Base-by-base conservation (phyloP, 1,139 yeast genomes). In the Scheffersomyces illinoinensis region DNA sequence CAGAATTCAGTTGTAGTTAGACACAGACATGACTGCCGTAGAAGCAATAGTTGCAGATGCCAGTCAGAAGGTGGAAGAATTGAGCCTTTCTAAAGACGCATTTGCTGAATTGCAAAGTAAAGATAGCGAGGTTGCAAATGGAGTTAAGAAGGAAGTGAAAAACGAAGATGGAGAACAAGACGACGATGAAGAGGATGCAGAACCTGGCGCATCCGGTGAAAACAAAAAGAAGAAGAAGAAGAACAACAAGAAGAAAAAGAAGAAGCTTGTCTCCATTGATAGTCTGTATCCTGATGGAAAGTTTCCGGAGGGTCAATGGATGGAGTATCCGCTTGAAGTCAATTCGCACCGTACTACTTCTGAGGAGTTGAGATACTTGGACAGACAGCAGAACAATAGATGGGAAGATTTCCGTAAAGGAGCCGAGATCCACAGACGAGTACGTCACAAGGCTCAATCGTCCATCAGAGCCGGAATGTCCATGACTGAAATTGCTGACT, bases 401-500 rank as follows among this genome's bases (percentile, higher is more conserved):
- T 91, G 96, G 90, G 90, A 93, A 65, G 98, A 93, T 64, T 88
- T 93, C 76, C 87, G 99, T 68, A 92, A 93, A 71, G 99, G 93
- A 53, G 97, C 98, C 0, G 99, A 95, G 74, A 90, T 93, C 57
- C 99, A 95, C 71, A 86, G 98, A 64, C 84, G 97, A 68, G 98
- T 91, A 24, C 87, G 99, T 68, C 86, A 86, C 63, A 87, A 90
- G 72, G 92, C 97, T 1, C 89, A 85, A 65, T 83, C 87, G 59
- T 81, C 82, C 62, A 85, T 95, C 67, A 85, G 87, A 73, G 98
- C 98, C 1, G 99, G 99, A 24, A 91, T 93, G 97, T 78, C 89
- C 33, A 90, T 93, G 87, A 89, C 86, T 47, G 97, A 93, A 62
- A 86, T 96, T 65, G 98, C 97, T 18, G 92, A 95, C 70, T 79